Conservation (phyloP, 768 basidiomycete genomes). For the Lactarius hatsudake region DNA sequence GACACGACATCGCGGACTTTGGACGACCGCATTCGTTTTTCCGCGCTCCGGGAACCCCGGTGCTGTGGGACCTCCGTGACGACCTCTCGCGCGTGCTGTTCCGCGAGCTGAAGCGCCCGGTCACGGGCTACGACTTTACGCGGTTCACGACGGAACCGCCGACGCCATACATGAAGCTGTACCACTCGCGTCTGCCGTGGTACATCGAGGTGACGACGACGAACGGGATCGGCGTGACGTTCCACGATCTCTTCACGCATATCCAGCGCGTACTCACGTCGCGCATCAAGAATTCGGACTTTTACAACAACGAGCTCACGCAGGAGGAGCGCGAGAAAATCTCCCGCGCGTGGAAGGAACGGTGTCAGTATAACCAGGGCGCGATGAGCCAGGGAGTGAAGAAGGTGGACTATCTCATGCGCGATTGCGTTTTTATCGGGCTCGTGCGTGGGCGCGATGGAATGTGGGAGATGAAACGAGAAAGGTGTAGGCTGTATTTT, state of each 20-base stretch:
- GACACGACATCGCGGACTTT: slow-evolving; percentile 27
- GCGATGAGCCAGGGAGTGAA: slow-evolving; percentile 46
- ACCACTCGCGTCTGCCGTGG: slow-evolving; percentile 61
- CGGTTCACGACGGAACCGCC: slow-evolving; percentile 55
- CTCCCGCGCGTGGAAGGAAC: slow-evolving; percentile 42
- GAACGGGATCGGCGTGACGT: slow-evolving; percentile 53
- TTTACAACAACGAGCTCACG: slow-evolving; percentile 55
- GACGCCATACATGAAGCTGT: slow-evolving; percentile 50
- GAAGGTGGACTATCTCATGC: slow-evolving; percentile 60
- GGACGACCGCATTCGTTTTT: slow-evolving; percentile 33
- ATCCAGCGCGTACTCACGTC: slow-evolving; percentile 44
- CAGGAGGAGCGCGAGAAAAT: slow-evolving; percentile 45
- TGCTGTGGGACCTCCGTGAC: slow-evolving; percentile 51
- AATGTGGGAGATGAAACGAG: slow-evolving; percentile 64
- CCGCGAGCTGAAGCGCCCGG: slow-evolving; percentile 42
- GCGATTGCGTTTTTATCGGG: slow-evolving; percentile 51
- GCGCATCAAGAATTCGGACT: slow-evolving; percentile 52
- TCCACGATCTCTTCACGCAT: slow-evolving; percentile 52
- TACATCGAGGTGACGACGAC: slow-evolving; percentile 54
- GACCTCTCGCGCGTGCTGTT: slow-evolving; percentile 43
- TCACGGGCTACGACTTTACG: slow-evolving; percentile 49
- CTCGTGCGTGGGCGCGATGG: slow-evolving; percentile 53
- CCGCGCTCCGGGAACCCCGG: slow-evolving; percentile 35
- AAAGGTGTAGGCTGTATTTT: slow-evolving; percentile 23
- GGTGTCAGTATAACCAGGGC: slow-evolving; percentile 39